phyloP scores from a whole-genome alignment of 2,329 filamentous ascomycete genomes.

The Penicillium concentricum region DNA sequence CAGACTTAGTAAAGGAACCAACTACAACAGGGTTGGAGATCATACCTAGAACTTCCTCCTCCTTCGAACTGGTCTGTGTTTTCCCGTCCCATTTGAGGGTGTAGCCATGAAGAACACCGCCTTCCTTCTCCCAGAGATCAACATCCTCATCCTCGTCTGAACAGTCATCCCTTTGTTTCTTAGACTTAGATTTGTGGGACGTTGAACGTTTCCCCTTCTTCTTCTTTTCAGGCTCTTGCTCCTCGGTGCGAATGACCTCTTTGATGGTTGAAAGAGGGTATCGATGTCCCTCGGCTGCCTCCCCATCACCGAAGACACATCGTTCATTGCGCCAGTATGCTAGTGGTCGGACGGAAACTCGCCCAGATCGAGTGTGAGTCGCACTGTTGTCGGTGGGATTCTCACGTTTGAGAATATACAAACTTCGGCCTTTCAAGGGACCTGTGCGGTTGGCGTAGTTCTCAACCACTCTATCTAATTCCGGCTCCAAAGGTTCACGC shows the following conservation, averaged over 20 bases:
- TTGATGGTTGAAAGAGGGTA: slow-evolving; percentile 71
- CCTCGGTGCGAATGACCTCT: slow-evolving; percentile 73
- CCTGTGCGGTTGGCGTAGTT: slow-evolving; percentile 44
- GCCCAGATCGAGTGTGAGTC: slow-evolving; percentile 71
- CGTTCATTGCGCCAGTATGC: slow-evolving; percentile 86
- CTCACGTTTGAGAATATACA: slow-evolving; percentile 53
- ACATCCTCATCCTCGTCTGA: slow-evolving; percentile 41
- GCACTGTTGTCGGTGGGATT: slow-evolving; percentile 54
- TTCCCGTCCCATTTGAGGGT: slow-evolving; percentile 46
- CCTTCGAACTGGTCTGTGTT: slow-evolving; percentile 36
- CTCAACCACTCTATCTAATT: slow-evolving; percentile 44
- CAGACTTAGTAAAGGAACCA: slow-evolving; percentile 3
- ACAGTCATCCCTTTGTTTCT: slow-evolving; percentile 36
- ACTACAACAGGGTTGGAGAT: neutral
- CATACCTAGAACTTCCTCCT: slow-evolving; percentile 44
- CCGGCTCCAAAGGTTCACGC: slow-evolving; percentile 33
- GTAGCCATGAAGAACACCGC: slow-evolving; percentile 44
- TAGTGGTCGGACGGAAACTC: slow-evolving; percentile 74
- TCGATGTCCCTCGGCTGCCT: slow-evolving; percentile 54
- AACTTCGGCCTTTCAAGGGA: slow-evolving; percentile 49
- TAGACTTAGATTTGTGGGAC: slow-evolving; percentile 32
- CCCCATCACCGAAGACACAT: slow-evolving; percentile 66
- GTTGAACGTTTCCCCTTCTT: slow-evolving; percentile 32
- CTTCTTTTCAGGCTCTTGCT: slow-evolving; percentile 49
- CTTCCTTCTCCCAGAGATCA: slow-evolving; percentile 48